Evolutionary conservation across 805 yeast species (phyloP), one percentile per base, ranked within the genome.

Genomic region (Cyberlindnera mycetangii): DNA sequence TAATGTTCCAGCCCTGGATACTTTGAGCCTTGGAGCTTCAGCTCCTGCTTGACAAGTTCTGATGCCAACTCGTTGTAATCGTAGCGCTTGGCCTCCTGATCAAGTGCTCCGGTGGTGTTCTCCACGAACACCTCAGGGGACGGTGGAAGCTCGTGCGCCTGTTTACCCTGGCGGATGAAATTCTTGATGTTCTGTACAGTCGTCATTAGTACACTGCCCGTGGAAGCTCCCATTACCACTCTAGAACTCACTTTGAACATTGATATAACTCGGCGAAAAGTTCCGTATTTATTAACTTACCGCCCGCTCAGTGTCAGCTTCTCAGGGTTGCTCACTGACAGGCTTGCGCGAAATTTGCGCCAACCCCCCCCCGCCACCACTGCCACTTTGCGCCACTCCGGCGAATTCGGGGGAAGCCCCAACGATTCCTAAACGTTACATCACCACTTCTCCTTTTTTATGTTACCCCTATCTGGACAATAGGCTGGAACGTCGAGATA

Each of bases 101-200:
- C 37, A 10, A n/a, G 25, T 5, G 18, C 21, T 33, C 30, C 39
- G 9, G 39, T 24, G 11, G 15, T 17, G 21, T 21, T 16, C 21
- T 25, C 37, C 25, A 34, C 36, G 30, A 39, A 12, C 37, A 41
- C 41, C 40, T 45, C 49, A n/a, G 45, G 49, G n/a, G 31, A 36
- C 9, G 24, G 21, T 34, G 18, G 27, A 6, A 33, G 38, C 20
- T 40, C 54, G 41, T 58, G 66, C 6, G 70, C 71, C 39, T 67
- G 69, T 46, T 58, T 68, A 15, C 75, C 75, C 44, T 70, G 74
- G 42, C 74, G 64, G 41, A 71, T 71, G 45, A 70, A 68, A 45
- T 70, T 68, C 53, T 67, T 68, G 30, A 71, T 53, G 54, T 68
- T 69, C 71, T 68, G 50, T 12, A 48, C 45, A 16, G 44, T 18